These are phyloP conservation scores for Tylopilus plumbeoviolaceoides DNA, from an alignment of 768 basidiomycete species.

Conservation along the genomic window DNA sequence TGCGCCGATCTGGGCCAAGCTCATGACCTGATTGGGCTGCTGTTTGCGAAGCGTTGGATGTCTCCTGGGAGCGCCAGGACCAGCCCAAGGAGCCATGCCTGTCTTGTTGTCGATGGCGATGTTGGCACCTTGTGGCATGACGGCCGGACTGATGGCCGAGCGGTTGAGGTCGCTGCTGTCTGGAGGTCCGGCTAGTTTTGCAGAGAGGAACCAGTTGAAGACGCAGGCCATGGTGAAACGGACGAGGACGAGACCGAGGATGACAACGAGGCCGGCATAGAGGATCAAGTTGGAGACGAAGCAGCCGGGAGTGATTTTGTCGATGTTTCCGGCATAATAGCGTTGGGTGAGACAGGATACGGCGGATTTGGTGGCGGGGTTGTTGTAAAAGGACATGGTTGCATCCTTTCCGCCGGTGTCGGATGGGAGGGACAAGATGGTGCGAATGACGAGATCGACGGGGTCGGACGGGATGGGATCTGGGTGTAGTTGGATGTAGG, in stretches of 20 bases:
- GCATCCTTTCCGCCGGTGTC: slow-evolving; percentile 76
- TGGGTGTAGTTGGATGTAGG: slow-evolving; percentile 77
- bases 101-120: slow-evolving; percentile 85
- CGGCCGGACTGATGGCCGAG: slow-evolving; percentile 88
- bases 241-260: slow-evolving; percentile 83
- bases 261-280: slow-evolving; percentile 86
- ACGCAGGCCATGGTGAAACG: slow-evolving; percentile 95
- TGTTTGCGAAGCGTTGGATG: slow-evolving; percentile 41
- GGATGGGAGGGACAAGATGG: slow-evolving; percentile 48
- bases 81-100: slow-evolving; percentile 95
- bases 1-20: slow-evolving; percentile 85
- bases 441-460: slow-evolving; percentile 82
- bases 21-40: slow-evolving; percentile 53
- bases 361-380: slow-evolving; percentile 56
- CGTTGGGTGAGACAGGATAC: slow-evolving; percentile 80
- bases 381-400: slow-evolving; percentile 81
- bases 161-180: slow-evolving; percentile 68
- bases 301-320: slow-evolving; percentile 95
- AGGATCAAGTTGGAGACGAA: slow-evolving; percentile 87
- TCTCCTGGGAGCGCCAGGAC: slow-evolving; percentile 47
- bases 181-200: slow-evolving; percentile 73
- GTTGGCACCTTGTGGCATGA: slow-evolving; percentile 96
- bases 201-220: slow-evolving; percentile 95
- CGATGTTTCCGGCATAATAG: slow-evolving; percentile 92
- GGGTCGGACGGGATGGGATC: slow-evolving; percentile 63